Evolutionary conservation across 1,284 basidiomycete species (phyloP).

Genomic region (Cryptococcus amylolentus): DNA sequence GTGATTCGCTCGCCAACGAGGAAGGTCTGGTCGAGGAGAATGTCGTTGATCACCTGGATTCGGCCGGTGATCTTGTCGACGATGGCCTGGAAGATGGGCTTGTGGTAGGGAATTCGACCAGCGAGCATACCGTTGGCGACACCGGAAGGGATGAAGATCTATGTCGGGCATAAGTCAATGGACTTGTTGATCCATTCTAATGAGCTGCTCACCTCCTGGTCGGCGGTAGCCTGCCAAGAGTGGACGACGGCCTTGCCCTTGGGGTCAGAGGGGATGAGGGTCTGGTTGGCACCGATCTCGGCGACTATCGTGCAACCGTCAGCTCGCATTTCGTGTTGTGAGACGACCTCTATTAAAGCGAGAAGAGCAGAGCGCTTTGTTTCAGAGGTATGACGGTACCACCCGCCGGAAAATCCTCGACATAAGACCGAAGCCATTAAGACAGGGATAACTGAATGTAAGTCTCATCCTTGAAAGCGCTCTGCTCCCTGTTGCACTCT

Average conservation of each 20-base stretch:
- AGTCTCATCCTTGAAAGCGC: constrained; percentile 48
- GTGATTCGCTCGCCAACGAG: constrained; percentile 92
- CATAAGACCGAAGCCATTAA: constrained; percentile 60
- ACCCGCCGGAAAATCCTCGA: constrained; percentile 59
- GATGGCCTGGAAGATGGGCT: constrained; percentile 55
- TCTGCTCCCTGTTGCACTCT: not conserved
- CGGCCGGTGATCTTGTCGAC: constrained; percentile 29
- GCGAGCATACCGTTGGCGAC: constrained; percentile 53
- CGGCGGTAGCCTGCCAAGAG: constrained; percentile 65
- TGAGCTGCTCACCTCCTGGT: constrained; percentile 56
- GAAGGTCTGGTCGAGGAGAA: constrained; percentile 79
- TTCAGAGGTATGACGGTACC: constrained; percentile 52
- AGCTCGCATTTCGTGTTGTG: not conserved
- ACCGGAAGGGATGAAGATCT: constrained; percentile 41
- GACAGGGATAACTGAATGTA: constrained; percentile 62
- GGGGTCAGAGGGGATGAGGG: constrained; percentile 58
- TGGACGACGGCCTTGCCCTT: constrained; percentile 63
- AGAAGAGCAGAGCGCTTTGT: constrained; percentile 2
- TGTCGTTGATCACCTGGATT: constrained; percentile 60
- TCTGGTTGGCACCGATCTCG: constrained; percentile 62
- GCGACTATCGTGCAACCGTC: constrained; percentile 58
- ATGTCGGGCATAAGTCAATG: not conserved
- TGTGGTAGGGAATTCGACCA: constrained; percentile 57
- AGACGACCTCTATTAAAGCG: not conserved
- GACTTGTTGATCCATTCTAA: not conserved